phyloP scores from a whole-genome alignment of 2,329 filamentous ascomycete genomes.

The Fonsecaea multimorphosa region DNA sequence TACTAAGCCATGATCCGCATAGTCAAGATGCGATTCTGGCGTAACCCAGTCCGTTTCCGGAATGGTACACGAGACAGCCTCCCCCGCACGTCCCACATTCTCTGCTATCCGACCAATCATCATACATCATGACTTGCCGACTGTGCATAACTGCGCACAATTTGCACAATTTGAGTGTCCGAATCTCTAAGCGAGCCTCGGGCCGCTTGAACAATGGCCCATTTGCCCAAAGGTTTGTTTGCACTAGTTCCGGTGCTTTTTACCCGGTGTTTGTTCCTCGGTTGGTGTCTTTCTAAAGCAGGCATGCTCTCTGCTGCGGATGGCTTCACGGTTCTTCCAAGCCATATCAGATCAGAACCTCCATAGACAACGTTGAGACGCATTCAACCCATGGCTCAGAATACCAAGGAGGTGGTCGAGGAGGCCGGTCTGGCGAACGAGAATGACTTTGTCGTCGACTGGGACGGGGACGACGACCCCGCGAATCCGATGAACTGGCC shows the following conservation, averaged over 20 bases:
- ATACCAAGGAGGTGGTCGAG: constrained; percentile 6
- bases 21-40: neutral
- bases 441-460: constrained; percentile 43
- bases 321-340: constrained; percentile 1
- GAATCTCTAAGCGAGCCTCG: neutral
- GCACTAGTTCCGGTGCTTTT: neutral
- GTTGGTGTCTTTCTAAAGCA: too few species aligned
- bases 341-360: neutral
- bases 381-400: constrained; percentile 4
- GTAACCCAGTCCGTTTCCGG: constrained; percentile 5
- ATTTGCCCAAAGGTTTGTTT: neutral
- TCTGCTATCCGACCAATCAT: neutral
- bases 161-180: constrained; percentile 10
- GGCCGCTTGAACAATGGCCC: neutral
- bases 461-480: constrained; percentile 61
- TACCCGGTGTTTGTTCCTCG: neutral
- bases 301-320: too few species aligned
- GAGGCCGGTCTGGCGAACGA: neutral
- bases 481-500: constrained; percentile 62
- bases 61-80: constrained; percentile 1
- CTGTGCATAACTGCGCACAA: constrained; percentile 1
- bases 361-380: too few species aligned
- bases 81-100: neutral
- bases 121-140: too few species aligned
- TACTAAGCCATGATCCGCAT: neutral